A percentile compares a stretch with the other conserved stretches of the same genome.
Conservation (phyloP, 2,329 filamentous ascomycete genomes). For the Elsinoe batatas region DNA sequence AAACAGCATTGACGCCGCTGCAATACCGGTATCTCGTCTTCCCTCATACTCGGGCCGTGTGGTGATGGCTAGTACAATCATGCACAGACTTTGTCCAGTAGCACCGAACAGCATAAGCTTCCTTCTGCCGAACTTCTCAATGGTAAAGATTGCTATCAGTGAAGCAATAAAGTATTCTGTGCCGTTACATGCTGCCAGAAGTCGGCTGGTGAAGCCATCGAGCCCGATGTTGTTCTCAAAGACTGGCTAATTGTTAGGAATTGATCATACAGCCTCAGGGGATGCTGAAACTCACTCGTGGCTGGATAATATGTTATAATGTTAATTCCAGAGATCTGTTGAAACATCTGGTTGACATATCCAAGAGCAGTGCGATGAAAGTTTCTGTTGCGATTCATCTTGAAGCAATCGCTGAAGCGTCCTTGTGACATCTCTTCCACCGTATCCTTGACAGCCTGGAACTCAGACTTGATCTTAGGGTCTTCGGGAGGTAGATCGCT, state of each 20-base stretch:
- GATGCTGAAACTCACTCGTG: background rate
- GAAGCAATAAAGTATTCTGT: slow-evolving; percentile 24
- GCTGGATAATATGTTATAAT: slow-evolving; percentile 20
- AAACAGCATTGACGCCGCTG: slow-evolving; percentile 29
- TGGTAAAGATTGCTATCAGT: slow-evolving; percentile 21
- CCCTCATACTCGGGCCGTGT: slow-evolving; percentile 11
- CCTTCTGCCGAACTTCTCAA: slow-evolving; percentile 24
- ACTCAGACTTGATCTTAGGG: slow-evolving; percentile 37
- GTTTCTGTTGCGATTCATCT: slow-evolving; percentile 25
- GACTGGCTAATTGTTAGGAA: slow-evolving; percentile 6
- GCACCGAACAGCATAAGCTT: slow-evolving; percentile 23
- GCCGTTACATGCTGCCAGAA: slow-evolving; percentile 22
- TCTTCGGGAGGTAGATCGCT: slow-evolving; percentile 39
- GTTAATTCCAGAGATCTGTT: slow-evolving; percentile 22
- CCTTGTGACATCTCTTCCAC: slow-evolving; percentile 36
- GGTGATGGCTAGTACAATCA: slow-evolving; percentile 16
- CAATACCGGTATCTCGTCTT: slow-evolving; percentile 23
- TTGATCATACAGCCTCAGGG: background rate
- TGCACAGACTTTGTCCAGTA: slow-evolving; percentile 21
- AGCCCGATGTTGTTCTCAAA: slow-evolving; percentile 19
- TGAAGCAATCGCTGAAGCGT: slow-evolving; percentile 22
- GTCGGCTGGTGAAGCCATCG: slow-evolving; percentile 15
- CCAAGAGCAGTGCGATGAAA: slow-evolving; percentile 26
- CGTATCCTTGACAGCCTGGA: slow-evolving; percentile 43
- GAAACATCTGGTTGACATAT: slow-evolving; percentile 26